These are phyloP conservation scores for Aeschynomene evenia DNA, from an alignment of 306 rosid species.

Conservation along the genomic window DNA sequence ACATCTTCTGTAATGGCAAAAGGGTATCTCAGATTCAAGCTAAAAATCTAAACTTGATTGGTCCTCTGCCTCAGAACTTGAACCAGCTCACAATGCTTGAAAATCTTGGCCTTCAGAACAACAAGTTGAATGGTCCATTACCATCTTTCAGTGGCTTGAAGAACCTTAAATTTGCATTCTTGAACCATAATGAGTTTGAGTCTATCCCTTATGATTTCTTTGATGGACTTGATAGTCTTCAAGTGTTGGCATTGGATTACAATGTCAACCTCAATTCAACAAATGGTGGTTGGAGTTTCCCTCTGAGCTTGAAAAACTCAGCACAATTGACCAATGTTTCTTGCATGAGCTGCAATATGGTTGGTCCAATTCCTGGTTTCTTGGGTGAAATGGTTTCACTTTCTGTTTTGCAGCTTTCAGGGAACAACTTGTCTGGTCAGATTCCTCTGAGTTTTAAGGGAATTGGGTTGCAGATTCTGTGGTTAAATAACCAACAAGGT, in stretches of 20 bases:
- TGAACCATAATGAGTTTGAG: slow-evolving; percentile 55
- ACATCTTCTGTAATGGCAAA: slow-evolving; percentile 46
- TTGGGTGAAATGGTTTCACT: slow-evolving; percentile 53
- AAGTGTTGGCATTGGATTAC: slow-evolving; percentile 66
- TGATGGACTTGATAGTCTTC: slow-evolving; percentile 49
- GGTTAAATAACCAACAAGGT: slow-evolving; percentile 63
- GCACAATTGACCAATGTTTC: slow-evolving; percentile 55
- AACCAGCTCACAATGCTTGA: slow-evolving; percentile 61
- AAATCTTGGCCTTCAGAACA: slow-evolving; percentile 70
- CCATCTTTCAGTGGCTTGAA: slow-evolving; percentile 57
- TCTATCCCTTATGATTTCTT: slow-evolving; percentile 67
- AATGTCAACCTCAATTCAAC: slow-evolving; percentile 48
- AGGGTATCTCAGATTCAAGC: slow-evolving; percentile 80
- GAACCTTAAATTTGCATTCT: slow-evolving; percentile 42
- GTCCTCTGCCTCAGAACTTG: slow-evolving; percentile 64
- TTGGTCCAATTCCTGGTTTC: slow-evolving; percentile 62
- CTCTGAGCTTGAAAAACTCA: slow-evolving; percentile 35
- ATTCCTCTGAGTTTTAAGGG: slow-evolving; percentile 48
- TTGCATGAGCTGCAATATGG: slow-evolving; percentile 58
- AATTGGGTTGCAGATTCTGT: slow-evolving; percentile 40
- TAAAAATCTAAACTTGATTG: slow-evolving; percentile 47
- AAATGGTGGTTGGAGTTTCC: slow-evolving; percentile 60
- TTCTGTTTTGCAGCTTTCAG: slow-evolving; percentile 52
- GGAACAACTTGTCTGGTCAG: slow-evolving; percentile 48
- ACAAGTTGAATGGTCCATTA: slow-evolving; percentile 50